Percentiles rank a stretch among this genome's conserved stretches.
Evolutionary conservation across 2,329 filamentous ascomycete genomes (phyloP).

Genomic region (Hypoxylon sp.): DNA sequence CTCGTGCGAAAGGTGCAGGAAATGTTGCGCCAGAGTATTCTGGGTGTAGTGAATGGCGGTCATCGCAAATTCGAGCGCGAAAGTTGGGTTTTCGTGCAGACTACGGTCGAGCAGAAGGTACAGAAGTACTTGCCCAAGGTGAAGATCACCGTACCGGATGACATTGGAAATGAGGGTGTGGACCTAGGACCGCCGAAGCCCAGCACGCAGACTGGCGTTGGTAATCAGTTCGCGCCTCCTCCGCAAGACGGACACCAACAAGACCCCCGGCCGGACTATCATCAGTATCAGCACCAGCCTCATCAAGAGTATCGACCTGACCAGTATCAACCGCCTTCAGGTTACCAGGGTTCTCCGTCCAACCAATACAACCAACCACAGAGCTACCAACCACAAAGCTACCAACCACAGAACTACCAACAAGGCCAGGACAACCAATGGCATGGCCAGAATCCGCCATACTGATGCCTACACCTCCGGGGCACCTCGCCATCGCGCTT

Average conservation of each 20-base stretch:
- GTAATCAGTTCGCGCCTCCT: constrained; percentile 3
- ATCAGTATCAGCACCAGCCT: constrained; percentile 9
- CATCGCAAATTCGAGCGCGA: constrained; percentile 14
- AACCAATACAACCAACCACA: neutral
- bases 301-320: constrained; percentile 14
- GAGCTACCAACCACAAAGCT: neutral
- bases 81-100: constrained; percentile 13
- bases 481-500: neutral
- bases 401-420: neutral
- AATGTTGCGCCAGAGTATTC: constrained; percentile 13
- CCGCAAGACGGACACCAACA: constrained; percentile 4
- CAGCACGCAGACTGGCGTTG: neutral
- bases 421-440: constrained; percentile 10
- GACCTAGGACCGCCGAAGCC: constrained; percentile 8
- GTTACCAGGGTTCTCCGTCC: constrained; percentile 1
- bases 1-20: constrained; percentile 14
- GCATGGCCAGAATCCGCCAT: constrained; percentile 14
- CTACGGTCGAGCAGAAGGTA: constrained; percentile 10
- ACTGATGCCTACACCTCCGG: neutral
- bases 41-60: constrained; percentile 6
- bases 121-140: constrained; percentile 15
- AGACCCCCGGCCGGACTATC: neutral
- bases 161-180: constrained; percentile 12
- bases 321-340: constrained; percentile 4
- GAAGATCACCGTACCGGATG: constrained; percentile 17